A percentile compares a stretch with the other conserved stretches of the same genome.
Conservation (phyloP, 2,329 filamentous ascomycete genomes). For the Fusarium lyarnte region DNA sequence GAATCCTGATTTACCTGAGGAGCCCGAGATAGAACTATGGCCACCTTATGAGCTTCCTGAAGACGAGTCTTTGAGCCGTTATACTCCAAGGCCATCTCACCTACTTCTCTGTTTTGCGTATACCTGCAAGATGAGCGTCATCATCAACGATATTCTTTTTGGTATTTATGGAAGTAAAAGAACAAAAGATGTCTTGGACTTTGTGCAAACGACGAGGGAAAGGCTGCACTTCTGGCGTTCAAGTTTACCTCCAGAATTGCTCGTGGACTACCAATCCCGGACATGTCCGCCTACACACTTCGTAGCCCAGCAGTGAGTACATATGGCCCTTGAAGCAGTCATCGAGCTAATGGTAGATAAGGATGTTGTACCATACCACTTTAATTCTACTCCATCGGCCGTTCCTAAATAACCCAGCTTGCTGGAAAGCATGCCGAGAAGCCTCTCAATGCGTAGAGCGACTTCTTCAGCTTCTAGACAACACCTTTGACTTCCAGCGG, state of each 20-base stretch:
- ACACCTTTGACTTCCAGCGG: neutral
- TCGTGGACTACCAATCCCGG: accelerated
- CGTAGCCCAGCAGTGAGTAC: neutral
- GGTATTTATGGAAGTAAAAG: neutral
- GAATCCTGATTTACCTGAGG: neutral
- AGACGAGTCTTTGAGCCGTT: too few relatives aligned
- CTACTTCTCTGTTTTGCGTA: neutral
- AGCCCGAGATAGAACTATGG: neutral
- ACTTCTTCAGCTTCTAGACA: neutral
- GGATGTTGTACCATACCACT: neutral
- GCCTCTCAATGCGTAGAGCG: neutral
- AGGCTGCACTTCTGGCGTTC: neutral
- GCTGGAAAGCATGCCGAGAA: neutral
- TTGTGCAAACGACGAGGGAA: neutral
- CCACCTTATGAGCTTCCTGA: neutral
- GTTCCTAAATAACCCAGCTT: neutral
- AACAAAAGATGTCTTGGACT: neutral
- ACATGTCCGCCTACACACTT: neutral
- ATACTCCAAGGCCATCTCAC: neutral
- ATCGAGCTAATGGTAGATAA: neutral
- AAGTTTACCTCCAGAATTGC: accelerated
- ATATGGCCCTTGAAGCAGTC: accelerated
- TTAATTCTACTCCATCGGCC: neutral
- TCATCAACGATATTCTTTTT: neutral
- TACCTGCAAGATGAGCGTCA: neutral